Evolutionary conservation across 176 grass and related monocot species (phyloP), one percentile per base, ranked within the genome.

Genomic region (Metroxylon sagu): DNA sequence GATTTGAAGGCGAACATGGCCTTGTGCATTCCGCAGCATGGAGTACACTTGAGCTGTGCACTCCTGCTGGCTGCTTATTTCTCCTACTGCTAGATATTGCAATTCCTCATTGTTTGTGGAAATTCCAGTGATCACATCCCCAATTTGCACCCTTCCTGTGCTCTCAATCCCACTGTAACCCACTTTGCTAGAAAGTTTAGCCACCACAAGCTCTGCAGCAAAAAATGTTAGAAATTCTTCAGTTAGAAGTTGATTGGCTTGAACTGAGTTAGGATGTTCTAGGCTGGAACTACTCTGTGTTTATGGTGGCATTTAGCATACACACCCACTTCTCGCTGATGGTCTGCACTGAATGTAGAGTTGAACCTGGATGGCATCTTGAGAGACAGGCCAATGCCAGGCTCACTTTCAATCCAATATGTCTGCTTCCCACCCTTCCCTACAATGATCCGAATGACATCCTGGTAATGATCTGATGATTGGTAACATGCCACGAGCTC

Each of bases 351-450:
- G 50, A 10, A n/a, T 59, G 18, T 50, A 29, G 61, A 50, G 23
- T 30, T 51, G 53, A 65, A 23, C 7, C 5, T 50, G 14, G 17
- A 50, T 49, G 61, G 18, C 56, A 64, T 56, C 54, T 48, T 65
- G 52, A 74, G 2, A 53, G 61, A 74, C 26, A 74, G 19, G 16
- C 53, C 61, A 3, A 74, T 74, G 64, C 71, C 71, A 49, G 71
- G 71, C 35, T 65, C 51, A 28, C 71, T 74, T 25, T 74, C 71
- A 23, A 74, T 61, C 61, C 71, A 74, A 3, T 74, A 74, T 65
- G 51, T 74, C 64, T 21, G 61, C 17, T 49, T 55, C 30, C 65
- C 61, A 6, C 29, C 64, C 12, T 43, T 65, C 60, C 19, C 57
- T 15, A 21, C 53, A 74, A 65, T 74, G n/a, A 74, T 28, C 30